phyloP scores from a whole-genome alignment of 2,329 filamentous ascomycete genomes.

The Epichloe festucae region DNA sequence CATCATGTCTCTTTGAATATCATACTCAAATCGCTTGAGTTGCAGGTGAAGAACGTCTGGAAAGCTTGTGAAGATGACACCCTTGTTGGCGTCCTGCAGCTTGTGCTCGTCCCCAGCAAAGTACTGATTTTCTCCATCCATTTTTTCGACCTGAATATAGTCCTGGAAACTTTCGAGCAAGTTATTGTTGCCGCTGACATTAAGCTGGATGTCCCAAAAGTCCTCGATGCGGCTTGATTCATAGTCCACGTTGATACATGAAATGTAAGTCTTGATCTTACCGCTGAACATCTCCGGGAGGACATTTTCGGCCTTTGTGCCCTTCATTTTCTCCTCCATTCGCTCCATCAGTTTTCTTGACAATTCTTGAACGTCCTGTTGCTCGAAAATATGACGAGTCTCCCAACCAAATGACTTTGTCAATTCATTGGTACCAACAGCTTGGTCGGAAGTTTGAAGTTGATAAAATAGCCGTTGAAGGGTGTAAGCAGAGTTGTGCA shows the following conservation, averaged over 20 bases:
- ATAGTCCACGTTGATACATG: slow-evolving; percentile 96
- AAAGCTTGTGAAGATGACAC: slow-evolving; percentile 92
- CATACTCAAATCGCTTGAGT: slow-evolving; percentile 95
- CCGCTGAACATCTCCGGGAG: slow-evolving; percentile 87
- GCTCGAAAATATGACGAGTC: slow-evolving; percentile 92
- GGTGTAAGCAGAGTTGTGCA: slow-evolving; percentile 82
- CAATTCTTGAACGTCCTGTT: slow-evolving; percentile 95
- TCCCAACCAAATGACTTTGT: slow-evolving; percentile 98
- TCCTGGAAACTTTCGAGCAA: slow-evolving; percentile 90
- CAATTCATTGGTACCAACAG: slow-evolving; percentile 83
- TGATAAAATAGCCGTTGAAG: slow-evolving; percentile 91
- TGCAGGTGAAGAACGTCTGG: slow-evolving; percentile 90
- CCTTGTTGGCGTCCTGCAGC: slow-evolving; percentile 92
- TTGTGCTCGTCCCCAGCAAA: slow-evolving; percentile 82
- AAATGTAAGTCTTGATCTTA: slow-evolving; percentile 97
- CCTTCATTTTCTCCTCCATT: slow-evolving; percentile 97
- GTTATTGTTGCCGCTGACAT: slow-evolving; percentile 87
- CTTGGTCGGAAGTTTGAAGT: slow-evolving; percentile 70
- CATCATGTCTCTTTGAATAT: slow-evolving; percentile 91
- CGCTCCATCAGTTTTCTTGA: slow-evolving; percentile 95
- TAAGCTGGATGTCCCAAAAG: slow-evolving; percentile 98
- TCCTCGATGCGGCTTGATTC: slow-evolving; percentile 93
- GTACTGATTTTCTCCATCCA: slow-evolving; percentile 98
- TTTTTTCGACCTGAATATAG: slow-evolving; percentile 90
- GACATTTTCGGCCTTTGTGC: slow-evolving; percentile 78